Evolutionary conservation across 768 basidiomycete genomes (phyloP), one percentile per base, ranked within the genome.

Genomic region (Serendipita sp.): DNA sequence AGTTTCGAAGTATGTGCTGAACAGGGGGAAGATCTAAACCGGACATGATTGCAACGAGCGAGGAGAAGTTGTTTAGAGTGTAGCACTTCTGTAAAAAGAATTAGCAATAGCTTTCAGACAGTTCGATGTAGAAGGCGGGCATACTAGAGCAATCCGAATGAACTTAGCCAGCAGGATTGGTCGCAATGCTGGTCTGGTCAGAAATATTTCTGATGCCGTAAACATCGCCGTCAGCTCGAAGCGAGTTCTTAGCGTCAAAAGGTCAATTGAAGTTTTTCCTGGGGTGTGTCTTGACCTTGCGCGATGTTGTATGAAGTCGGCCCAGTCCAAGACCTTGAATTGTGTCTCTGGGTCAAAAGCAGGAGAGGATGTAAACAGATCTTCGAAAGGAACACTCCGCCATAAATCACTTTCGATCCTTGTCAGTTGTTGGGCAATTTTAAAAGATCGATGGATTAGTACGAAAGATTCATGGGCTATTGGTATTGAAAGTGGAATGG

Each of bases 331-430:
- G 23, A 88, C 80, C 68, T 88, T 80, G 10, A 82, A 79, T 2
- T 53, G 18, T 4, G 58, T 44, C 44, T 58, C 63, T 62, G 60
- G 27, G 23, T 34, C 37, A 23, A 36, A 27, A 18, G 60, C 69
- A 67, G 69, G 64, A 43, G 36, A 60, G 18, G 55, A 37, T 16
- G 45, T 58, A 83, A 78, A 44, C n/a, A 92, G 78, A 69, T 95
- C 92, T 69, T 93, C 89, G 70, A 92, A 92, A 68, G 85, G 86
- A 72, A 95, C 79, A 11, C 81, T 80, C 72, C 88, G 83, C 71
- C 92, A 90, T 63, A 94, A 74, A 68, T 94, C 91, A 29, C 88
- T 80, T 67, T 95, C 91, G 67, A 95, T 91, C 80, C 91, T 85
- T 4, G 86, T 80, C 69, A 94, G 88, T 69, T 92, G 88, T 62